Conservation (phyloP, 352 stramenopile genomes). For the Thalassiosira exigua region DNA sequence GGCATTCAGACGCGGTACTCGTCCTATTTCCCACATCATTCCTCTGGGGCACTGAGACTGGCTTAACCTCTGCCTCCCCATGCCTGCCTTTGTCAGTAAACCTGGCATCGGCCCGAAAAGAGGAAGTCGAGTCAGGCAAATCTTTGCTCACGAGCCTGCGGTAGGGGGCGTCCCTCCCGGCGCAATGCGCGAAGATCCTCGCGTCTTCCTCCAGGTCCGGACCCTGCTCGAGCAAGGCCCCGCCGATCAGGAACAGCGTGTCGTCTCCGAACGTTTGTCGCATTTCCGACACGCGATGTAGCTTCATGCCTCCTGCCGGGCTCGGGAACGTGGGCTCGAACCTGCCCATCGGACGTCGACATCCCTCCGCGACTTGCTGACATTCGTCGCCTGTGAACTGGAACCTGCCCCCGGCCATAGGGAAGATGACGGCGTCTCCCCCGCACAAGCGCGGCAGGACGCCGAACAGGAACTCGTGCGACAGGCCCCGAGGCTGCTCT, state of each 20-base stretch:
- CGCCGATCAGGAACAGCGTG: conserved; percentile 41
- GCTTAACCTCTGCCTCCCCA: too few relatives aligned
- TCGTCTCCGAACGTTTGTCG: conserved; percentile 40
- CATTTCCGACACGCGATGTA: conserved; percentile 33
- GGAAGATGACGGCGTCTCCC: conserved; percentile 44
- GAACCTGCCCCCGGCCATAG: conserved; percentile 28
- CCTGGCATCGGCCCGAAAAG: too few relatives aligned
- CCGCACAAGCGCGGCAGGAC: conserved; percentile 34
- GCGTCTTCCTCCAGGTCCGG: conserved; percentile 40
- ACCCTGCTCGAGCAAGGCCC: conserved; percentile 34
- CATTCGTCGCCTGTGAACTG: conserved; percentile 37
- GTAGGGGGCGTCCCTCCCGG: conserved; percentile 27
- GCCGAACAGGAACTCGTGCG: conserved; percentile 45
- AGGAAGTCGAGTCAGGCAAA: background rate
- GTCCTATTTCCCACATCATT: background rate
- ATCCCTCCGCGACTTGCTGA: conserved; percentile 34
- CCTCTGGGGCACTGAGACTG: too few relatives aligned
- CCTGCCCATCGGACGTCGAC: conserved; percentile 26
- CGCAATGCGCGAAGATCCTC: conserved; percentile 22
- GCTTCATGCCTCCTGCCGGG: conserved; percentile 41
- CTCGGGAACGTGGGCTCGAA: conserved; percentile 35
- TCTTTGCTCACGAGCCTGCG: background rate
- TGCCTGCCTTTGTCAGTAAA: too few relatives aligned
- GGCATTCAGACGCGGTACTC: too few relatives aligned
- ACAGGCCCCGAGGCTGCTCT: conserved; percentile 28